These are phyloP conservation scores for Penicillium maclennaniae DNA, from an alignment of 495 filamentous ascomycete species.

Conservation along the genomic window DNA sequence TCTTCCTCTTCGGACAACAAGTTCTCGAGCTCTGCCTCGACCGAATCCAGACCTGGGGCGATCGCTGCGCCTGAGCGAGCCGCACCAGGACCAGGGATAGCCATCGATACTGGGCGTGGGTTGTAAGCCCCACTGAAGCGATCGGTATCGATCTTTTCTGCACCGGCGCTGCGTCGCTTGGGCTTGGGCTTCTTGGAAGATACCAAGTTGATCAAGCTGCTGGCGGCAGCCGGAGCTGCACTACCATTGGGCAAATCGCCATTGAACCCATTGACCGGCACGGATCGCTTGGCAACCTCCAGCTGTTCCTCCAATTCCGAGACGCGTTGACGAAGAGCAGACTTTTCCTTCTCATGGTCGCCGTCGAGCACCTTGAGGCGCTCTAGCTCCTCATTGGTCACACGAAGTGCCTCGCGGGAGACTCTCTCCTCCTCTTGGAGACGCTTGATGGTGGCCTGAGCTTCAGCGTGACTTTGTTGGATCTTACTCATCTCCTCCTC, in stretches of 20 bases:
- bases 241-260: conserved; percentile 72
- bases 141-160: conserved; percentile 77
- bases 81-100: conserved; percentile 59
- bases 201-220: conserved; percentile 91
- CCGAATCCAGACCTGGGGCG: conserved; percentile 75
- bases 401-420: conserved; percentile 72
- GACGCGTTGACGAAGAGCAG: conserved; percentile 78
- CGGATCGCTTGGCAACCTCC: conserved; percentile 72
- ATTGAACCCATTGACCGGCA: conserved; percentile 48
- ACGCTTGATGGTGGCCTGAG: conserved; percentile 79
- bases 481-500: conserved; percentile 92
- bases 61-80: conserved; percentile 67
- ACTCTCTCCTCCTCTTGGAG: conserved; percentile 88
- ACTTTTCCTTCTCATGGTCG: conserved; percentile 76
- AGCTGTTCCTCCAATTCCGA: conserved; percentile 88
- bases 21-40: conserved; percentile 89
- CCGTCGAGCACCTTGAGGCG: conserved; percentile 63
- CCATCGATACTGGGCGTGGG: conserved; percentile 93
- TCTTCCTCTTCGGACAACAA: conserved; percentile 92
- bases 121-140: conserved; percentile 89
- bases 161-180: conserved; percentile 88
- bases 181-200: conserved; percentile 97
- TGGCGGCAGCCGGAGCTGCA: conserved; percentile 50
- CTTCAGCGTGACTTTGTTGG: conserved; percentile 83
- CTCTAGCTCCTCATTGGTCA: conserved; percentile 73